These are phyloP conservation scores for Xanthoconium stramineum DNA, from an alignment of 768 basidiomycete genomes.

Conservation along the genomic window DNA sequence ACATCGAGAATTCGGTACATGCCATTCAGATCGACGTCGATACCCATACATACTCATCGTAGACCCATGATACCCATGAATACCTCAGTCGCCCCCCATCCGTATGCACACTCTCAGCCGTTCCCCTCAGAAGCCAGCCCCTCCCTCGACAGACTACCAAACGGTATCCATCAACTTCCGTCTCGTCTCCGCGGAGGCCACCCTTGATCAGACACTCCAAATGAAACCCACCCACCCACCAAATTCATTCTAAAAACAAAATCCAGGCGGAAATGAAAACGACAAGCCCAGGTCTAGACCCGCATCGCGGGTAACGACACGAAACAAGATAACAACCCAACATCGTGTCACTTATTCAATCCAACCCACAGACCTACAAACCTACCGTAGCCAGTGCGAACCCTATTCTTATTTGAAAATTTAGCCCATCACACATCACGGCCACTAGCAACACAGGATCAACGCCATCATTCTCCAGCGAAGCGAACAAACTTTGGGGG, in stretches of 20 bases:
- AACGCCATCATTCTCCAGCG: neutral
- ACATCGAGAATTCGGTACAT: too few species aligned
- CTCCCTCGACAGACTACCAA: too few species aligned
- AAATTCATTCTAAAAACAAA: neutral
- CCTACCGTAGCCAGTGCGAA: slow-evolving; percentile 27
- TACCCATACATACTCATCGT: too few species aligned
- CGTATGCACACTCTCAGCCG: too few species aligned
- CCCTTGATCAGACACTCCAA: neutral
- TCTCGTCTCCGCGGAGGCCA: too few species aligned
- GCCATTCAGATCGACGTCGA: too few species aligned
- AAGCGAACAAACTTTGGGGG: neutral
- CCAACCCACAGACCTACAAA: slow-evolving; percentile 44
- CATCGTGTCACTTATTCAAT: neutral
- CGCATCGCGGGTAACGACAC: neutral
- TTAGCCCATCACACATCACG: too few species aligned
- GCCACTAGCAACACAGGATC: neutral
- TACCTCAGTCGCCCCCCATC: too few species aligned
- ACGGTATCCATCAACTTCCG: too few species aligned
- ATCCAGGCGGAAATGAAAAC: slow-evolving; percentile 9
- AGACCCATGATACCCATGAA: too few species aligned
- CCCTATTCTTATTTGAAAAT: neutral
- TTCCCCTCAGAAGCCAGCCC: too few species aligned
- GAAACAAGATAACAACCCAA: neutral
- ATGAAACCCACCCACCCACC: neutral
- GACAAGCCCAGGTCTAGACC: too few species aligned